Evolutionary conservation across 2,329 filamentous ascomycete genomes (phyloP), one percentile per base, ranked within the genome.

Genomic region (Colletotrichum somersetense): DNA sequence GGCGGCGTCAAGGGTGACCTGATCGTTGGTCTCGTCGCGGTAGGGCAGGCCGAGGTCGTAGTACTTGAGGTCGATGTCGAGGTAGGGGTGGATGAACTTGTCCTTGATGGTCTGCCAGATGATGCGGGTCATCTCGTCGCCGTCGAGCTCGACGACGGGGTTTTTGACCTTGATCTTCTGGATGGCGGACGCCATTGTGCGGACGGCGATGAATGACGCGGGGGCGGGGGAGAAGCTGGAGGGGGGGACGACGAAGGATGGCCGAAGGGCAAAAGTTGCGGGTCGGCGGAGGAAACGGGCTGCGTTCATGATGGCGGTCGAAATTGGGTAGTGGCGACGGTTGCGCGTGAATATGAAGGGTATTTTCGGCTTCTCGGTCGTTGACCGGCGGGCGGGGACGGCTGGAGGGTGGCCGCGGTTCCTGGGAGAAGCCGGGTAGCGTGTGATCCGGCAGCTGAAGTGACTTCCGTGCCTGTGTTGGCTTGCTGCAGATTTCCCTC

Each of bases 21-120:
- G 89, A 84, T 98, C 96, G 83, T 97, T 91, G 82, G 96, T 98
- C 89, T 97, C 85, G 83, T 99, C 96, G 81, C 96, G 93, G 89
- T 97, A 97, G 82, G 94, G 91, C 75, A 98, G 90, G 74, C 96
- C 96, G 78, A 97, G 85, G 81, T 97, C 95, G 85, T 97, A 97
- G 90, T 97, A 97, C 89, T 99, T 98, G 80, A 99, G 91, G 84
- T 98, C 96, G 83, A 99, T 91, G 83, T 98, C 95, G 77, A 99
- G 92, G 86, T 96, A 98, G 68, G 95, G 95, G 85, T 92, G 89
- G 85, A 98, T 98, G 87, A 98, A 96, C 89, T 97, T 97, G 86
- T 98, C 93, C 90, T 98, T 98, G 90, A 99, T 99, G 84, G 93
- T 91, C 87, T 98, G 88, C 96, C 96, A 99, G 88, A 99, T 99